Conservation (phyloP, 2,329 filamentous ascomycete species). For the Periconia macrospinosa region DNA sequence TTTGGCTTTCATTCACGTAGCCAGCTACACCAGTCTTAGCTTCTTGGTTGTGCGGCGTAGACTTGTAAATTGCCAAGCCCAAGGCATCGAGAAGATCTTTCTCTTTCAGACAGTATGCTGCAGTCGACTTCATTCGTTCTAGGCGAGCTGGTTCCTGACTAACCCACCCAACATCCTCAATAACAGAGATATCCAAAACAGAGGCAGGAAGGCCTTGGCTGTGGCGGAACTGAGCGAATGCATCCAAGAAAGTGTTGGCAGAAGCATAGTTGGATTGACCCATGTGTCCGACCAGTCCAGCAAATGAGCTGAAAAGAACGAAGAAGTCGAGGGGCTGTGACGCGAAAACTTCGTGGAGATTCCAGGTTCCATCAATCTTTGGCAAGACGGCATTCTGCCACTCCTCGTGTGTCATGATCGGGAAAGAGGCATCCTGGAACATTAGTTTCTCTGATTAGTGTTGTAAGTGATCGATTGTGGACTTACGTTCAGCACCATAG, state of each 20-base stretch:
- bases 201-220: slow-evolving; percentile 39
- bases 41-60: too few relatives aligned
- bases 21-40: too few relatives aligned
- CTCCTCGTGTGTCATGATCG: slow-evolving; percentile 8
- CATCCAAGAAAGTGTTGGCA: slow-evolving; percentile 43
- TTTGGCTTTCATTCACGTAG: neutral
- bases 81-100: neutral
- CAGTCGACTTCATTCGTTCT: neutral
- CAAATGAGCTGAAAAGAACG: slow-evolving; percentile 30
- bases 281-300: slow-evolving; percentile 23
- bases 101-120: neutral
- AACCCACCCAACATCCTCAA: slow-evolving; percentile 47
- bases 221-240: slow-evolving; percentile 21
- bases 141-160: slow-evolving; percentile 2
- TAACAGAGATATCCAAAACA: slow-evolving; percentile 54
- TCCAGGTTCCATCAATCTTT: slow-evolving; percentile 27
- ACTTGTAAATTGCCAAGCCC: too few relatives aligned
- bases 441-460: too few relatives aligned
- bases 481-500: slow-evolving; percentile 14
- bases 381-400: slow-evolving; percentile 12
- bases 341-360: slow-evolving; percentile 18
- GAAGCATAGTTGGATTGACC: slow-evolving; percentile 52
- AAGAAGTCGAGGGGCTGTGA: slow-evolving; percentile 25
- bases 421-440: too few relatives aligned
- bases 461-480: too few relatives aligned